A percentile compares a stretch with the other conserved stretches of the same genome.
phyloP scores from a whole-genome alignment of 2,329 filamentous ascomycete genomes.

The Pochonia chlamydosporia region DNA sequence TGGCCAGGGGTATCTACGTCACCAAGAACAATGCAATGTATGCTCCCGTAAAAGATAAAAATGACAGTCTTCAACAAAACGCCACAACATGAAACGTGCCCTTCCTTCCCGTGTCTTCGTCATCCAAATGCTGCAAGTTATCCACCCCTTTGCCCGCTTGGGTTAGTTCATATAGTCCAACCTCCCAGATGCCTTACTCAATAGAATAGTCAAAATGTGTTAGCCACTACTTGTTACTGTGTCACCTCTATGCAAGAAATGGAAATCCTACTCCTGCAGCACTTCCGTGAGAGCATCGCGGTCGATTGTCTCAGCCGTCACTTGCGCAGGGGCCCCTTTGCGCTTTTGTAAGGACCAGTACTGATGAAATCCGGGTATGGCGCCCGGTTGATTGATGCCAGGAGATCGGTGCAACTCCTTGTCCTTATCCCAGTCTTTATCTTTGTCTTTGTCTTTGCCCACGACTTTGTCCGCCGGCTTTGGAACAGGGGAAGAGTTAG shows the following conservation, averaged over 20 bases:
- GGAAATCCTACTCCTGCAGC: conserved; percentile 29
- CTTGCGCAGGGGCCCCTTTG: conserved; percentile 47
- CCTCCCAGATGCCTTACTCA: background rate
- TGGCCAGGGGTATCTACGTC: conserved; percentile 8
- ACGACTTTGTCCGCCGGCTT: background rate
- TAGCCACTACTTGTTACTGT: background rate
- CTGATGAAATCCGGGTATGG: conserved; percentile 65
- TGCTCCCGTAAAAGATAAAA: background rate
- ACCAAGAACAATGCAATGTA: conserved; percentile 2
- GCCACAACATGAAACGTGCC: background rate
- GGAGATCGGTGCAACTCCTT: conserved; percentile 46
- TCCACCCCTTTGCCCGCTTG: too few relatives aligned
- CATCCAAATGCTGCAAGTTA: background rate
- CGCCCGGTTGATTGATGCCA: conserved; percentile 74
- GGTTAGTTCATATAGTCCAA: background rate
- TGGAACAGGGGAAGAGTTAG: conserved; percentile 12
- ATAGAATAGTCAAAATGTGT: background rate
- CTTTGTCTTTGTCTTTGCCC: conserved; percentile 1
- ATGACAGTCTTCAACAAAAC: background rate
- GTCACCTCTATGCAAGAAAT: background rate
- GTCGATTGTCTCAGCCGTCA: conserved; percentile 54
- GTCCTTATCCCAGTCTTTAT: conserved; percentile 23
- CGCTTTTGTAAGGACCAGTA: conserved; percentile 46
- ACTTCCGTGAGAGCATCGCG: conserved; percentile 55
- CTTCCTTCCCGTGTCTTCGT: background rate